A percentile compares a stretch with the other conserved stretches of the same genome.
Conservation (phyloP, 768 basidiomycete species). For the Lactarius psammicola region DNA sequence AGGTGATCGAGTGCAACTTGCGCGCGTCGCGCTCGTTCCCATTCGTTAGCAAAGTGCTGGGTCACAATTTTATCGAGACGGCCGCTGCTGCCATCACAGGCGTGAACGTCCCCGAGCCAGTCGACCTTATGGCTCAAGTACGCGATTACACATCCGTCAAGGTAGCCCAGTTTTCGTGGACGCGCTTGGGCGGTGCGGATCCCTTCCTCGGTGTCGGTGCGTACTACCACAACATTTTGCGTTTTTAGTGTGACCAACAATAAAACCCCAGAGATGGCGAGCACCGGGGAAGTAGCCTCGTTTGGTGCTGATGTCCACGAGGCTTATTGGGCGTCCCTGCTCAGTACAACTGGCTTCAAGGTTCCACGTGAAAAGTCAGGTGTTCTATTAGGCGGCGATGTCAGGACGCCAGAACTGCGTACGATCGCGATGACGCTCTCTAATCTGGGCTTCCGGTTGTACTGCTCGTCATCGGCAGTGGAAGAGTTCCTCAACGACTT, state of each 20-base stretch:
- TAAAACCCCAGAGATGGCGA: conserved; percentile 80
- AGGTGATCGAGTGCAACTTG: conserved; percentile 98
- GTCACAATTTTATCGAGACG: conserved; percentile 94
- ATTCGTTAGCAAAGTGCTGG: conserved; percentile 97
- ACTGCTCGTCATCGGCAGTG: conserved; percentile 76
- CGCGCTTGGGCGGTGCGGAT: conserved; percentile 91
- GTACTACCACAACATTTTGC: conserved; percentile 35
- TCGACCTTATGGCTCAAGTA: conserved; percentile 87
- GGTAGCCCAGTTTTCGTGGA: conserved; percentile 98
- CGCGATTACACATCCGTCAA: conserved; percentile 95
- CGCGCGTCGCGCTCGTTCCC: conserved; percentile 98
- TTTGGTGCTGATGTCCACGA: conserved; percentile 94
- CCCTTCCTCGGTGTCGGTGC: conserved; percentile 93
- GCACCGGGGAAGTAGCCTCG: conserved; percentile 95
- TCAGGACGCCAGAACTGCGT: conserved; percentile 81
- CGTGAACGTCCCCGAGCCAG: conserved; percentile 82
- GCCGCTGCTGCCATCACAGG: conserved; percentile 87
- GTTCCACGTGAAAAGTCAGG: conserved; percentile 81
- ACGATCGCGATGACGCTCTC: conserved; percentile 75
- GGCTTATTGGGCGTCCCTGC: conserved; percentile 94
- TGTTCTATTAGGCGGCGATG: conserved; percentile 90
- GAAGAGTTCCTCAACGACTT: conserved; percentile 80
- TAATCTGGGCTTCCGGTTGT: conserved; percentile 93
- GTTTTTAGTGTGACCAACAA: neutral
- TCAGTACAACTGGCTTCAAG: conserved; percentile 95